Conservation (phyloP, 768 basidiomycete genomes). For the Termitomyces sp. region DNA sequence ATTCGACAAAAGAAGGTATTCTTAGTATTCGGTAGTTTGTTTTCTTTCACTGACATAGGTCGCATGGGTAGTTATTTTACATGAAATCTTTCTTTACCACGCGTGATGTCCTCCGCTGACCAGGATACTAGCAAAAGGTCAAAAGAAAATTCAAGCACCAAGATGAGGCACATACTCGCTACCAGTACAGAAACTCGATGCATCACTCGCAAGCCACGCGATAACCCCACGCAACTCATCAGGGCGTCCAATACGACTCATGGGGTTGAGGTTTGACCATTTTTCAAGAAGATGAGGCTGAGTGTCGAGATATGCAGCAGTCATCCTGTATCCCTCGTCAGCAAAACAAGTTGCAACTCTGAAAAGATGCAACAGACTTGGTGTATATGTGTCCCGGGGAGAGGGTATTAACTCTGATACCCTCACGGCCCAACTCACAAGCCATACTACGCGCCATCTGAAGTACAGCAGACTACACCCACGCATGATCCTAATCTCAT, state of each 20-base stretch:
- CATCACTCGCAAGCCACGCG: slow-evolving; percentile 71
- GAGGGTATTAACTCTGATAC: slow-evolving; percentile 71
- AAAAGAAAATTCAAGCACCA: neutral
- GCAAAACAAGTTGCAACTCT: too few species aligned
- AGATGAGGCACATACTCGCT: slow-evolving; percentile 60
- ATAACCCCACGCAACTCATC: slow-evolving; percentile 74
- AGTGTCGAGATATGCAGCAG: slow-evolving; percentile 64
- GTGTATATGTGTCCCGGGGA: slow-evolving; percentile 80
- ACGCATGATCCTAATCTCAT: slow-evolving; percentile 52
- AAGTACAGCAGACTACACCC: slow-evolving; percentile 72
- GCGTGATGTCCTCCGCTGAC: slow-evolving; percentile 64
- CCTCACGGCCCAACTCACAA: slow-evolving; percentile 64
- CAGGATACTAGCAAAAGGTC: slow-evolving; percentile 39
- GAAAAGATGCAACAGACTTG: slow-evolving; percentile 33
- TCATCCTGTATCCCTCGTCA: slow-evolving; percentile 48
- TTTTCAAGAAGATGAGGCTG: slow-evolving; percentile 60
- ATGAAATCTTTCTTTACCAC: too few species aligned
- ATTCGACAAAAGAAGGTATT: slow-evolving; percentile 48
- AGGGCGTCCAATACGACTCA: slow-evolving; percentile 66
- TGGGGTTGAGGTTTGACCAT: slow-evolving; percentile 68
- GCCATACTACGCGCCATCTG: slow-evolving; percentile 85
- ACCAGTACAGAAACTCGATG: slow-evolving; percentile 75
- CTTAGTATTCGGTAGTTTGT: slow-evolving; percentile 35
- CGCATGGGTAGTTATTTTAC: neutral
- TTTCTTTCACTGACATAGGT: neutral